Conservation (phyloP, 2,329 filamentous ascomycete species). For the Coleophoma crateriformis region DNA sequence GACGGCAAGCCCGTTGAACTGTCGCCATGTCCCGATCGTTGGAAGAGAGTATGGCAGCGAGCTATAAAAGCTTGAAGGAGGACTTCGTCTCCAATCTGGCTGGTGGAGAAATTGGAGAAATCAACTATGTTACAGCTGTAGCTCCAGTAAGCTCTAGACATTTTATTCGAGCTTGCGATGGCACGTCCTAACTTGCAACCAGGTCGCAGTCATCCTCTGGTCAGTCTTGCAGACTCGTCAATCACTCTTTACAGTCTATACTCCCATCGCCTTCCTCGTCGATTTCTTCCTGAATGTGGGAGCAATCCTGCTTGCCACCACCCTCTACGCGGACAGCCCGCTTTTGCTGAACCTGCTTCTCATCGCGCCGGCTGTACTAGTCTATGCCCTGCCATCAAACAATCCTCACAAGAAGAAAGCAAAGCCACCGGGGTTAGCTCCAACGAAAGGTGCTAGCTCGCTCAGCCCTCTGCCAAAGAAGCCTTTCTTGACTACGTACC, state of each 20-base stretch:
- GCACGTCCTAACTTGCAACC: constrained; percentile 15
- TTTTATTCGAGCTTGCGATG: constrained; percentile 1
- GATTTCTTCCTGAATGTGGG: constrained; percentile 87
- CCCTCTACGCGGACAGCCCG: constrained; percentile 73
- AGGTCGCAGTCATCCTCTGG: constrained; percentile 84
- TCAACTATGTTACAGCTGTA: constrained; percentile 79
- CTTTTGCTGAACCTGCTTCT: constrained; percentile 71
- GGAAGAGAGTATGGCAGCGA: constrained; percentile 35
- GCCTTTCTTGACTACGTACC: constrained; percentile 88
- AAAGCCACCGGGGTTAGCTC: constrained; percentile 38
- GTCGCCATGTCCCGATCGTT: constrained; percentile 22
- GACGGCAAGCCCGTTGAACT: constrained; percentile 1
- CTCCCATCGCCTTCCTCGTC: constrained; percentile 58
- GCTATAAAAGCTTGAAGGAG: constrained; percentile 90
- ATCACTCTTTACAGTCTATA: constrained; percentile 76
- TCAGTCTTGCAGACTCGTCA: constrained; percentile 80
- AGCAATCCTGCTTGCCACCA: constrained; percentile 77
- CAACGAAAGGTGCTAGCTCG: constrained; percentile 27
- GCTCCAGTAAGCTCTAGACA: constrained; percentile 62
- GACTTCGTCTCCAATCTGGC: constrained; percentile 90
- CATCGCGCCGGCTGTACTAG: constrained; percentile 57
- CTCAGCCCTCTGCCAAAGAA: constrained; percentile 66
- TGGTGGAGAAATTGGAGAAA: constrained; percentile 77
- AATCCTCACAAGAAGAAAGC: constrained; percentile 39
- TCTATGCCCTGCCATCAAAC: constrained; percentile 47